These are phyloP conservation scores for Ceratocystis cubensis DNA, from an alignment of 2,329 filamentous ascomycete genomes.

Conservation along the genomic window DNA sequence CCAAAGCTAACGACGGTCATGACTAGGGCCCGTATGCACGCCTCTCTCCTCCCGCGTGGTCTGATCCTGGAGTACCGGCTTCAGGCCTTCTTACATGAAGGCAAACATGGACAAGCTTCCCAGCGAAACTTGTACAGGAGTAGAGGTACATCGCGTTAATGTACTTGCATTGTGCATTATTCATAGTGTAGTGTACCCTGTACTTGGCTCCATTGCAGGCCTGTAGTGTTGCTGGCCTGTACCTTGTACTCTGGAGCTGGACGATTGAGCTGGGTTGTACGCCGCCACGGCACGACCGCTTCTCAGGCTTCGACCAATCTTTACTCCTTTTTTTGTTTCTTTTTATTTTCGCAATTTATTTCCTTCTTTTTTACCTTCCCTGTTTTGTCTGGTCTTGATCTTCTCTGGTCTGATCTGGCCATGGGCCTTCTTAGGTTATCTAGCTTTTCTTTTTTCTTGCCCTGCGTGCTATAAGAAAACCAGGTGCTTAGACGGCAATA, in stretches of 20 bases:
- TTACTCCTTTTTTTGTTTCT: slow-evolving; percentile 6
- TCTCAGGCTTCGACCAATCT: slow-evolving; percentile 1
- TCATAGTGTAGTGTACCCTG: neutral
- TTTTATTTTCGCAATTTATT: neutral
- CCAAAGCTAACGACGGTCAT: too few species aligned
- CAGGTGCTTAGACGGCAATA: neutral
- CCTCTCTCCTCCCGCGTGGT: neutral
- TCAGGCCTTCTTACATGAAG: neutral
- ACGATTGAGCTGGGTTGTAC: neutral
- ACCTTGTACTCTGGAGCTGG: neutral
- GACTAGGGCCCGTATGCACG: neutral
- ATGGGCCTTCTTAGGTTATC: neutral
- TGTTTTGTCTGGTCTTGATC: neutral
- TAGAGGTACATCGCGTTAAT: too few species aligned
- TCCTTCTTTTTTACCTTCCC: neutral
- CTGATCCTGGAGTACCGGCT: neutral
- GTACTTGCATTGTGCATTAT: neutral
- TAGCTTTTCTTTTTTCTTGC: neutral
- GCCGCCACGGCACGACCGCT: neutral
- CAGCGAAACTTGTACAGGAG: neutral
- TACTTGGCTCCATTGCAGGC: neutral
- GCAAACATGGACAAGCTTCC: neutral
- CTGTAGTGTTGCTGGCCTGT: neutral
- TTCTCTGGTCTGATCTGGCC: neutral
- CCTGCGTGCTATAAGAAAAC: neutral